A percentile compares a stretch with the other conserved stretches of the same genome.
Evolutionary conservation across 495 filamentous ascomycete species (phyloP).

Genomic region (Aspergillus baeticus): DNA sequence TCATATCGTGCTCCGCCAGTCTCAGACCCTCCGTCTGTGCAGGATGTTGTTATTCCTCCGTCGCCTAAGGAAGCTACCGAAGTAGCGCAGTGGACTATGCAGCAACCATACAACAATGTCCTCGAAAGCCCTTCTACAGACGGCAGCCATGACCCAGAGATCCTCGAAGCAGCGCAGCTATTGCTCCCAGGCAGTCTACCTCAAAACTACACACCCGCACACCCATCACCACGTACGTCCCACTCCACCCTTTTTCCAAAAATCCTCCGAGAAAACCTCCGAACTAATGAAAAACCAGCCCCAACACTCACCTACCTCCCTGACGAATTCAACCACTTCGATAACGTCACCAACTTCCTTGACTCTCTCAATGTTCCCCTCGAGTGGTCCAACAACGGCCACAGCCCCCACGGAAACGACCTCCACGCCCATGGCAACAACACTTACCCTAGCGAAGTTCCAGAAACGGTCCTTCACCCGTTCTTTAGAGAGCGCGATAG

Average conservation of each 20-base stretch:
- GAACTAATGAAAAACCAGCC: conserved; percentile 17
- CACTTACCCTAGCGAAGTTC: conserved; percentile 23
- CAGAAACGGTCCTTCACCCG: conserved; percentile 13
- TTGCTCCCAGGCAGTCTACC: conserved; percentile 38
- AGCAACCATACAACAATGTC: conserved; percentile 25
- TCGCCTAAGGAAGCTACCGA: conserved; percentile 12
- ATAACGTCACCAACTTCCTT: conserved; percentile 42
- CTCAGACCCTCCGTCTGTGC: not conserved
- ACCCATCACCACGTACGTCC: conserved; percentile 17
- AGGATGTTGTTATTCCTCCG: conserved; percentile 18
- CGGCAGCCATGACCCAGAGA: conserved; percentile 34
- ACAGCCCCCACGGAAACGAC: conserved; percentile 25
- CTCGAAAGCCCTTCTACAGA: conserved; percentile 19
- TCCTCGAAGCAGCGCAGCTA: conserved; percentile 41
- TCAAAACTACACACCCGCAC: conserved; percentile 28
- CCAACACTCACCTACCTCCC: conserved; percentile 35
- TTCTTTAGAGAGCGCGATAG: conserved; percentile 1
- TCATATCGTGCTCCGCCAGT: not conserved
- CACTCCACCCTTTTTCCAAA: not conserved
- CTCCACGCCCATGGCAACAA: conserved; percentile 26
- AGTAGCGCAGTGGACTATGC: conserved; percentile 25
- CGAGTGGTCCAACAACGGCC: conserved; percentile 33
- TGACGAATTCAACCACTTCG: conserved; percentile 41
- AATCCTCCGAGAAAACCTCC: not conserved
- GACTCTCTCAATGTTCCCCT: conserved; percentile 40